Evolutionary conservation across 768 basidiomycete species (phyloP).

Genomic region (Leccinum imitatum): DNA sequence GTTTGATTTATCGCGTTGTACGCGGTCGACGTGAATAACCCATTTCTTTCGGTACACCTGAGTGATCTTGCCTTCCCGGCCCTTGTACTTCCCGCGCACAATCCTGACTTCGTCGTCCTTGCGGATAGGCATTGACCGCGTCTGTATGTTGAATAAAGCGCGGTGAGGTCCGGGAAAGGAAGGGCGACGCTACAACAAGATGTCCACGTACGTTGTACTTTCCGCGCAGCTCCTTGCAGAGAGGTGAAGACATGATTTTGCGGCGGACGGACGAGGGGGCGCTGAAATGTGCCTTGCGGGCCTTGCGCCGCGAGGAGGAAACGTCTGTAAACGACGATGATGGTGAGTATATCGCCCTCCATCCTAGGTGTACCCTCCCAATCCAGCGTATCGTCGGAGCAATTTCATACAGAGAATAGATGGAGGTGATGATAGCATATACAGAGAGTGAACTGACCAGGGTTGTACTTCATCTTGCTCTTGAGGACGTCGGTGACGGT

Average conservation of each 20-base stretch:
- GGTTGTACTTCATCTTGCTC: slow-evolving; percentile 78
- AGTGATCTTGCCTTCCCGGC: slow-evolving; percentile 96
- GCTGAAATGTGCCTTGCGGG: slow-evolving; percentile 96
- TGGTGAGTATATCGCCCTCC: slow-evolving; percentile 37
- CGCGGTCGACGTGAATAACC: slow-evolving; percentile 98
- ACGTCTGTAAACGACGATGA: slow-evolving; percentile 53
- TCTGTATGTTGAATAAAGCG: slow-evolving; percentile 39
- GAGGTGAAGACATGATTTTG: slow-evolving; percentile 96
- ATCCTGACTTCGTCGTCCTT: slow-evolving; percentile 99
- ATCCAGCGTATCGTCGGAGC: slow-evolving; percentile 53
- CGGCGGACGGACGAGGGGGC: slow-evolving; percentile 94
- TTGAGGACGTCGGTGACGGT: slow-evolving; percentile 61
- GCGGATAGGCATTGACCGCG: slow-evolving; percentile 90
- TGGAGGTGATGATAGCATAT: slow-evolving; percentile 19
- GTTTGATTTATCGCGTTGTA: slow-evolving; percentile 96
- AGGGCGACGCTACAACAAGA: neutral
- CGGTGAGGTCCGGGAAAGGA: neutral
- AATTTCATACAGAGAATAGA: slow-evolving; percentile 25
- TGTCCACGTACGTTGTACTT: slow-evolving; percentile 79
- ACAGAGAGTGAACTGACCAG: slow-evolving; percentile 56
- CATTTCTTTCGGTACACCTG: slow-evolving; percentile 99
- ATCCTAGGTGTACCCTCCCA: slow-evolving; percentile 42
- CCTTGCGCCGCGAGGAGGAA: slow-evolving; percentile 94
- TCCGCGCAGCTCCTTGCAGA: slow-evolving; percentile 90
- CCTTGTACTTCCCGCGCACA: slow-evolving; percentile 97